A percentile compares a stretch with the other conserved stretches of the same genome.
Conservation (phyloP, 208 protist genomes). For the Leishmania aethiopica region DNA sequence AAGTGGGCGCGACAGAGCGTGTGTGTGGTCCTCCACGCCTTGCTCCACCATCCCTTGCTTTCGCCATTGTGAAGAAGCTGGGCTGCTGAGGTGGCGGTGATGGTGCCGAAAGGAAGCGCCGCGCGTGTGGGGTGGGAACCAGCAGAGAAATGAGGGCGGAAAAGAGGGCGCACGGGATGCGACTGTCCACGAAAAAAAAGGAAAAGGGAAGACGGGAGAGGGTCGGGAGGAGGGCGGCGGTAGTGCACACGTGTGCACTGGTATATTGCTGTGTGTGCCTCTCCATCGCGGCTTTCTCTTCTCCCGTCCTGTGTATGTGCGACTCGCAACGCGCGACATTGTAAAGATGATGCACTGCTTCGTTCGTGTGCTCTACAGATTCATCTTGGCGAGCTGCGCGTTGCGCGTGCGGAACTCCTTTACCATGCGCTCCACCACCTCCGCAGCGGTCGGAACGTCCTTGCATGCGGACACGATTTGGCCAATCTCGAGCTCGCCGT, state of each 20-base stretch:
- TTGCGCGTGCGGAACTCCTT: slow-evolving; percentile 47
- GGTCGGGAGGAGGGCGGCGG: not conserved
- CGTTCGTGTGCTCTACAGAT: slow-evolving; percentile 22
- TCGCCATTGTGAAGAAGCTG: too few relatives aligned
- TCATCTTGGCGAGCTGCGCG: slow-evolving; percentile 20
- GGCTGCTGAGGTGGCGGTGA: not conserved
- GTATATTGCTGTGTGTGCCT: not conserved
- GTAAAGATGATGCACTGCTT: not conserved
- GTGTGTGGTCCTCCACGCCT: not conserved
- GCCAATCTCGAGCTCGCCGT: slow-evolving; percentile 72
- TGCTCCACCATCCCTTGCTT: too few relatives aligned
- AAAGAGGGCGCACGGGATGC: not conserved
- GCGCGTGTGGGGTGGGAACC: not conserved
- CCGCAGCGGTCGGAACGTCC: slow-evolving; percentile 42
- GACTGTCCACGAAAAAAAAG: not conserved
- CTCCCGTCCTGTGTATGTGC: not conserved
- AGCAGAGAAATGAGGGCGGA: not conserved
- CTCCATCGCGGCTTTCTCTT: not conserved
- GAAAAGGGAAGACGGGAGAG: slow-evolving; percentile 16
- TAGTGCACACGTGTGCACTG: not conserved
- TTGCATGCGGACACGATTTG: slow-evolving; percentile 53
- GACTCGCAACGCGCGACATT: not conserved
- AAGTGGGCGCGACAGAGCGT: not conserved
- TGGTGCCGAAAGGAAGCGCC: not conserved
- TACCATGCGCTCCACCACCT: slow-evolving; percentile 57